phyloP scores from a whole-genome alignment of 2,329 filamentous ascomycete species.

The Botryotinia convoluta region DNA sequence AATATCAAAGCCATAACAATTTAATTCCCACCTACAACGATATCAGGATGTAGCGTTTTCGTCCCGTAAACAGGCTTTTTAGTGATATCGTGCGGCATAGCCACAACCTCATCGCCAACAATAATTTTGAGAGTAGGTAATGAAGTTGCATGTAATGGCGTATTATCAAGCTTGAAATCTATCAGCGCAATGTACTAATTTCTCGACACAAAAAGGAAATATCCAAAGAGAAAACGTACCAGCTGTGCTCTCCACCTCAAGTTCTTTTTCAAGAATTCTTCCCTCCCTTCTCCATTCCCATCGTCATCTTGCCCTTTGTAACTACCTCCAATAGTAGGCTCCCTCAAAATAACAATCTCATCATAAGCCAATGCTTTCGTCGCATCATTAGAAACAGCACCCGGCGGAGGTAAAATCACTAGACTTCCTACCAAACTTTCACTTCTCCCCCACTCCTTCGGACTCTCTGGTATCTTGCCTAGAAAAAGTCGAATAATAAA shows the following conservation, averaged over 20 bases:
- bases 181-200: background rate
- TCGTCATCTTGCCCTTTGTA: conserved; percentile 19
- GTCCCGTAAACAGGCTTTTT: conserved; percentile 30
- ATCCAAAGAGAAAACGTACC: conserved; percentile 23
- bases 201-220: background rate
- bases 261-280: conserved; percentile 27
- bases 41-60: conserved; percentile 28
- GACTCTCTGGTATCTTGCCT: conserved; percentile 27
- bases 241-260: conserved; percentile 34
- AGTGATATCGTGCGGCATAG: conserved; percentile 22
- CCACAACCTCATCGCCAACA: conserved; percentile 30
- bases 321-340: background rate
- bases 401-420: conserved; percentile 30
- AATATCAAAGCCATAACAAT: background rate
- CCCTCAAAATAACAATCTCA: conserved; percentile 28
- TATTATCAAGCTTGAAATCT: conserved; percentile 7
- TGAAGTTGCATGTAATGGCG: conserved; percentile 1
- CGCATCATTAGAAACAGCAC: conserved; percentile 7
- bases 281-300: conserved; percentile 23
- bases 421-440: conserved; percentile 26
- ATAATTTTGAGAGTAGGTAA: conserved; percentile 27
- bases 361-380: conserved; percentile 26
- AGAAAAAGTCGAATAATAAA: conserved; percentile 33
- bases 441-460: conserved; percentile 27
- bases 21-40: conserved; percentile 15